Percentiles rank a stretch among this genome's conserved stretches.
Conservation (phyloP, 129 eudicot genomes). For the Helianthus tuberosus region DNA sequence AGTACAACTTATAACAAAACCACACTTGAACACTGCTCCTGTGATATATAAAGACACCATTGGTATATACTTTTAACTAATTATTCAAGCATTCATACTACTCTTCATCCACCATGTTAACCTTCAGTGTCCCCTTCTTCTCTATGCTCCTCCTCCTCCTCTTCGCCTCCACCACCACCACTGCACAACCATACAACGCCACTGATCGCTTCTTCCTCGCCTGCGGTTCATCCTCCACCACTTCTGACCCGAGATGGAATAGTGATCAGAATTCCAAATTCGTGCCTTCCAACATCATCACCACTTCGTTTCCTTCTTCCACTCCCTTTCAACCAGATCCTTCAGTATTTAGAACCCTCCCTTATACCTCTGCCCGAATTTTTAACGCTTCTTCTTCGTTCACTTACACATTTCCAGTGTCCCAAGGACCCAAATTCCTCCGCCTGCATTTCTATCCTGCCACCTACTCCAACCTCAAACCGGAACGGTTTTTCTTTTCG, state of each 20-base stretch:
- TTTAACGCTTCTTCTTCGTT: slow-evolving; percentile 42
- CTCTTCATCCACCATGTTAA: slow-evolving; percentile 3
- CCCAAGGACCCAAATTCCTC: slow-evolving; percentile 52
- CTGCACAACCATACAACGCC: slow-evolving; percentile 26
- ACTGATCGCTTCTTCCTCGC: slow-evolving; percentile 33
- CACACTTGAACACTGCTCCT: neutral
- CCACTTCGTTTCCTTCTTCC: slow-evolving; percentile 17
- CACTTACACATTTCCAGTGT: slow-evolving; percentile 48
- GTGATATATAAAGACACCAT: slow-evolving; percentile 3
- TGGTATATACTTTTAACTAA: neutral
- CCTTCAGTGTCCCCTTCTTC: slow-evolving; percentile 8
- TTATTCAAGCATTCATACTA: slow-evolving; percentile 4
- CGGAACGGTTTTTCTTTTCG: slow-evolving; percentile 28
- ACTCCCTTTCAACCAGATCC: slow-evolving; percentile 2
- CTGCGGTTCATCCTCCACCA: slow-evolving; percentile 35
- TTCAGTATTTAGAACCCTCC: slow-evolving; percentile 26
- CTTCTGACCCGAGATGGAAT: slow-evolving; percentile 32
- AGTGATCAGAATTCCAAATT: slow-evolving; percentile 31
- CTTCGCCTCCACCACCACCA: no score
- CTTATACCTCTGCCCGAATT: slow-evolving; percentile 46
- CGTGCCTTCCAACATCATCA: slow-evolving; percentile 20
- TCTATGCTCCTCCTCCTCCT: slow-evolving; percentile 5
- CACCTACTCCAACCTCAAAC: slow-evolving; percentile 29
- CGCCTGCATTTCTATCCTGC: slow-evolving; percentile 63
- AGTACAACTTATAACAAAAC: neutral